Conservation (phyloP, 2,329 filamentous ascomycete species). For the Penicillium sp. region DNA sequence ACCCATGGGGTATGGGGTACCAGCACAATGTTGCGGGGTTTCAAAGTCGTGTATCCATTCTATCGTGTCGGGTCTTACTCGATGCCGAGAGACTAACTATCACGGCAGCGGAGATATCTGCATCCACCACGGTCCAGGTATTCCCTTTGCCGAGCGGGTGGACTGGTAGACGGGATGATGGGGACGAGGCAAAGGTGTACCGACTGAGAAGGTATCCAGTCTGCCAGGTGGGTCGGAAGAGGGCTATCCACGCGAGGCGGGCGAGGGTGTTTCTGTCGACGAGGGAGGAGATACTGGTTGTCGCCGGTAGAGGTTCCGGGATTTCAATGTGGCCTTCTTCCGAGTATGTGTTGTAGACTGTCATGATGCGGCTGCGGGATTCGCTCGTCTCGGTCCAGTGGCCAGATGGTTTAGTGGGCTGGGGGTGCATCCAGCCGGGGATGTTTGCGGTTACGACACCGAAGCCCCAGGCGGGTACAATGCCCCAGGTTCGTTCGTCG, state of each 20-base stretch:
- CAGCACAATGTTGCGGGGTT: too few species aligned
- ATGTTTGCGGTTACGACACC: constrained; percentile 46
- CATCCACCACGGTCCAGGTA: too few species aligned
- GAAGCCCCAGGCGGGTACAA: constrained; percentile 56
- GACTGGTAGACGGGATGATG: too few species aligned
- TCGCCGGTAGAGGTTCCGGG: background rate
- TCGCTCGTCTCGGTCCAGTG: constrained; percentile 45
- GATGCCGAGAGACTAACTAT: too few species aligned
- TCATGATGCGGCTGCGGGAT: constrained; percentile 44
- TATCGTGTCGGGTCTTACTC: too few species aligned
- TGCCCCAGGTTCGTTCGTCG: constrained; percentile 48
- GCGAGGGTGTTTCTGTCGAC: constrained; percentile 14
- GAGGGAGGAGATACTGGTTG: background rate
- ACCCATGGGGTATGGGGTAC: too few species aligned
- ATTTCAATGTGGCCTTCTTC: constrained; percentile 4
- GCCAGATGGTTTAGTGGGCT: constrained; percentile 25
- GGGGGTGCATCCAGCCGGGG: constrained; percentile 41
- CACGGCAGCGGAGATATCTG: too few species aligned
- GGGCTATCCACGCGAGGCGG: constrained; percentile 26
- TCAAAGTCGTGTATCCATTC: too few species aligned
- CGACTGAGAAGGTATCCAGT: constrained; percentile 38
- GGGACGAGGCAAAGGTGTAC: too few species aligned
- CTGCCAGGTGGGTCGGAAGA: constrained; percentile 32
- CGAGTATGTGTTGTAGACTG: constrained; percentile 52
- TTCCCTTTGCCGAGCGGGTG: too few species aligned